phyloP scores from a whole-genome alignment of 257 asterid species.

The Salvia rosmarinus region DNA sequence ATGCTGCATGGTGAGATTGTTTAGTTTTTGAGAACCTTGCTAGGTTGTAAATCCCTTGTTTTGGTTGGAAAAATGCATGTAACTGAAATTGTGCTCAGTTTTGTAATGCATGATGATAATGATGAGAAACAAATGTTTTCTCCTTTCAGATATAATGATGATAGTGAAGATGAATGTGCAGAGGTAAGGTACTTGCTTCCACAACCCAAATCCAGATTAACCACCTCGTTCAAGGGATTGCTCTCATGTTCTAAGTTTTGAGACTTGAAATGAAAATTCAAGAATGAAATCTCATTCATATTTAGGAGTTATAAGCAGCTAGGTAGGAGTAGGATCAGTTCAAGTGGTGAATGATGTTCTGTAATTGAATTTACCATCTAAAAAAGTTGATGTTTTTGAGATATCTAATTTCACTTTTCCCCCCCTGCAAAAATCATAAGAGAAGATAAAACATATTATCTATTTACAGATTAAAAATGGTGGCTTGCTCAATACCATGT shows the following conservation, averaged over 20 bases:
- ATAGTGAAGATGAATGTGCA: constrained; percentile 27
- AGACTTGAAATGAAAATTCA: neutral
- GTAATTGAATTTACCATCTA: constrained; percentile 7
- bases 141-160: constrained; percentile 23
- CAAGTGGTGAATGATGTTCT: constrained; percentile 20
- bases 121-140: neutral
- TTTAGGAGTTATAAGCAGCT: neutral
- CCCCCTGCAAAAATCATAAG: neutral
- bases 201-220: constrained; percentile 31
- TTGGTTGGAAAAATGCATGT: neutral
- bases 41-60: neutral
- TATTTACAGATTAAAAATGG: no score
- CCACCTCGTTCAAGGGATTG: constrained; percentile 42
- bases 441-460: no score
- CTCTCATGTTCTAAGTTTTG: constrained; percentile 40
- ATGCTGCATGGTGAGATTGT: neutral
- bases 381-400: constrained; percentile 17
- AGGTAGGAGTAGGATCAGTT: constrained; percentile 15
- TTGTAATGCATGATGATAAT: neutral
- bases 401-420: neutral
- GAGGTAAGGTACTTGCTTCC: constrained; percentile 16
- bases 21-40: neutral
- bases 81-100: neutral
- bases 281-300: constrained; percentile 2
- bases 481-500: neutral